Evolutionary conservation across 225 moss, liverwort and hornwort genomes (phyloP).

Genomic region (Antitrichia curtipendula): DNA sequence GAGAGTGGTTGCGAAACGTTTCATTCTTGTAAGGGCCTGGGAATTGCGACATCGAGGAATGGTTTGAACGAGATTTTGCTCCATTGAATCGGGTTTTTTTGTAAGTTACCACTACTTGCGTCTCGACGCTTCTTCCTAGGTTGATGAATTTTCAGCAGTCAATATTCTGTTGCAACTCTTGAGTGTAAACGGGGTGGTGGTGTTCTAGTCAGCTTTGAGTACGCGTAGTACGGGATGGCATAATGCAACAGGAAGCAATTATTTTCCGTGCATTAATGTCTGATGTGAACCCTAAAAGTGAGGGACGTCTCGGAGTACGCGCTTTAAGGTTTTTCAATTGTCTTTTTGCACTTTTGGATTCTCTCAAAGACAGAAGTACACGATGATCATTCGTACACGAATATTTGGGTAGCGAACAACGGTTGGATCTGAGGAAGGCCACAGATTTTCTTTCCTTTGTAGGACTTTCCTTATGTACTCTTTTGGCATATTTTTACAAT

Average conservation of each 20-base stretch:
- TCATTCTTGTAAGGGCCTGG: neutral
- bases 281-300: neutral
- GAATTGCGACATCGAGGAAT: neutral
- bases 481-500: neutral
- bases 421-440: neutral
- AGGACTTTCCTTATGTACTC: neutral
- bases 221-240: neutral
- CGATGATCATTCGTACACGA: neutral
- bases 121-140: neutral
- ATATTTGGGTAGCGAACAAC: neutral
- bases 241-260: neutral
- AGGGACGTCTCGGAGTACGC: neutral
- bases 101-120: neutral
- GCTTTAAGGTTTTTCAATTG: neutral
- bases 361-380: neutral
- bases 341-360: neutral
- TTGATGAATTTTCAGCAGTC: neutral
- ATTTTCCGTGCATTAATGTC: neutral
- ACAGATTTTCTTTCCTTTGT: neutral
- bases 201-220: neutral
- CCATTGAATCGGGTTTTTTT: neutral
- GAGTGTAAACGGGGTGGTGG: neutral
- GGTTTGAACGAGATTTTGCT: neutral
- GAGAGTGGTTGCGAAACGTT: neutral
- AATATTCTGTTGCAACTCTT: neutral